Evolutionary conservation across 1,139 yeast species (phyloP).

Genomic region (Hanseniaspora sp.): DNA sequence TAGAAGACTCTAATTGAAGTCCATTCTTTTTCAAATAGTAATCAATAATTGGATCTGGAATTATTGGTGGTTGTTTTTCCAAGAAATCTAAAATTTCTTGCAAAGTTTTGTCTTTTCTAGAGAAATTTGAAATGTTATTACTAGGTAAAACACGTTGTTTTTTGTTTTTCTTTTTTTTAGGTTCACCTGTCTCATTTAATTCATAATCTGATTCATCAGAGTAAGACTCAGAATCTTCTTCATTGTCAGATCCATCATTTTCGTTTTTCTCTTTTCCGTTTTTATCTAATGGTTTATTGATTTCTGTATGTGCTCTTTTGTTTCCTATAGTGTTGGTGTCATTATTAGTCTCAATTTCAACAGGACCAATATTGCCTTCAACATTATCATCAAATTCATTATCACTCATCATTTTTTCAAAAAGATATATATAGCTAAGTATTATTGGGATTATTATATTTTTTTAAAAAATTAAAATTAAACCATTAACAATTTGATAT

Average conservation of each 20-base stretch:
- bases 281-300: not conserved
- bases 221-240: constrained; percentile 26
- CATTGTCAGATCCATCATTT: constrained; percentile 22
- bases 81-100: constrained; percentile 75
- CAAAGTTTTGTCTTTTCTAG: constrained; percentile 77
- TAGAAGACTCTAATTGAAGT: constrained; percentile 64
- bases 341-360: not conserved
- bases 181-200: constrained; percentile 35
- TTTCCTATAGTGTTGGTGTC: constrained; percentile 1
- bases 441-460: too few relatives aligned
- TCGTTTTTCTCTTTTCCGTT: constrained; percentile 6
- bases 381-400: constrained; percentile 17
- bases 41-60: constrained; percentile 97
- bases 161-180: constrained; percentile 26
- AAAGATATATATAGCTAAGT: not conserved
- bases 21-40: constrained; percentile 85
- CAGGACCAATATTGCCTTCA: constrained; percentile 12
- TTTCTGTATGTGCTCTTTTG: constrained; percentile 10
- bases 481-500: not conserved
- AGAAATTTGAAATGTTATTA: constrained; percentile 42
- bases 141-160: constrained; percentile 22
- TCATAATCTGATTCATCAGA: constrained; percentile 33
- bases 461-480: too few relatives aligned
- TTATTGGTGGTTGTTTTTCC: constrained; percentile 92
- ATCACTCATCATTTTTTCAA: constrained; percentile 3